Conservation (phyloP, 1,284 basidiomycete species). For the Rhodofomes roseus region DNA sequence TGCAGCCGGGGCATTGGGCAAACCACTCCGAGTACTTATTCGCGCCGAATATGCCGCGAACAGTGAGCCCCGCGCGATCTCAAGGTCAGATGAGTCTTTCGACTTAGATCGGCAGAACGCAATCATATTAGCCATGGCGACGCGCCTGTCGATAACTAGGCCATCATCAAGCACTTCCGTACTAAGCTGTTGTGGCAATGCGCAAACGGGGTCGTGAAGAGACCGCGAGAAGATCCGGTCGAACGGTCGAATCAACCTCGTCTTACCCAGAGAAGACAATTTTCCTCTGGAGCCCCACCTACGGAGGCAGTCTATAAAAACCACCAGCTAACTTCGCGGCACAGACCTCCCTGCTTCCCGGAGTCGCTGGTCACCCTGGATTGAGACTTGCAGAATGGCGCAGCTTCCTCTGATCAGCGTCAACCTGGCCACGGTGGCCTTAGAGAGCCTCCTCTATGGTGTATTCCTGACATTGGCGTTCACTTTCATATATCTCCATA, state of each 20-base stretch:
- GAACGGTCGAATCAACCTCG: too few relatives aligned
- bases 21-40: too few relatives aligned
- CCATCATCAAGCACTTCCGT: not conserved
- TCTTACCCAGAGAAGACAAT: not conserved
- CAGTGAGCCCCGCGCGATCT: not conserved
- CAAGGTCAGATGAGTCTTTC: not conserved
- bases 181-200: too few relatives aligned
- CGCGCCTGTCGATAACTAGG: not conserved
- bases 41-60: too few relatives aligned
- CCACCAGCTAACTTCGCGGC: not conserved
- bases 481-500: constrained; percentile 1
- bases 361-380: not conserved
- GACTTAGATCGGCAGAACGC: not conserved
- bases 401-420: not conserved
- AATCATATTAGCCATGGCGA: not conserved
- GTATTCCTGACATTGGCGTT: not conserved
- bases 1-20: too few relatives aligned
- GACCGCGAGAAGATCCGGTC: not conserved
- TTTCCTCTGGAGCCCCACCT: not conserved
- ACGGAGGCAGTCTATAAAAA: not conserved
- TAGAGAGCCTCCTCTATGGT: not conserved
- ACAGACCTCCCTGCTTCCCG: not conserved
- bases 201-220: too few relatives aligned
- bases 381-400: not conserved
- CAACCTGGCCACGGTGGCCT: not conserved